These are phyloP conservation scores for Porphyrellus sp. DNA, from an alignment of 1,284 basidiomycete genomes.

Conservation along the genomic window DNA sequence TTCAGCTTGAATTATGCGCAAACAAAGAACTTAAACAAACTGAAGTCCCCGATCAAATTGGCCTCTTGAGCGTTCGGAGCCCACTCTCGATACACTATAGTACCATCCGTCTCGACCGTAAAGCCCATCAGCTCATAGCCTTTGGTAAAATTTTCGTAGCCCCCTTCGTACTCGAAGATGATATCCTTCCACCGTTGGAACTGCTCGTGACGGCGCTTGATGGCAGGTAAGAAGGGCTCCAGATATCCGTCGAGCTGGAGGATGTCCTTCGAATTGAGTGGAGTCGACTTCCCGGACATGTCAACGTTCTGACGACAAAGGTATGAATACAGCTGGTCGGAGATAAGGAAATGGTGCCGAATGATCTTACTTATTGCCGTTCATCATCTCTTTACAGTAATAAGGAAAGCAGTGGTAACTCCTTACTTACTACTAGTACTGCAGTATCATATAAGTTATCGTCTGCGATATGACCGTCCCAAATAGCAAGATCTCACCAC, in stretches of 20 bases:
- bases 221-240: slow-evolving; percentile 67
- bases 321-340: slow-evolving; percentile 4
- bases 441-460: background rate
- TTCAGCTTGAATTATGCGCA: background rate
- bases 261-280: slow-evolving; percentile 53
- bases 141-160: slow-evolving; percentile 85
- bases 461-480: background rate
- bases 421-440: too few relatives aligned
- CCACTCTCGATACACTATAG: slow-evolving; percentile 91
- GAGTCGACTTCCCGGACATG: slow-evolving; percentile 38
- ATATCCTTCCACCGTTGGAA: slow-evolving; percentile 74
- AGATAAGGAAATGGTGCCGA: slow-evolving; percentile 10
- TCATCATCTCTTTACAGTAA: too few relatives aligned
- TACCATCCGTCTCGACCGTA: slow-evolving; percentile 64
- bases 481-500: slow-evolving; percentile 15
- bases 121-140: slow-evolving; percentile 88
- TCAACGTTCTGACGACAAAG: background rate
- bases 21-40: slow-evolving; percentile 48
- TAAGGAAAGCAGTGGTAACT: too few relatives aligned
- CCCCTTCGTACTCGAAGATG: slow-evolving; percentile 79
- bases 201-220: slow-evolving; percentile 67
- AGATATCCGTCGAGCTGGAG: slow-evolving; percentile 71
- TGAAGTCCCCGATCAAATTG: slow-evolving; percentile 92
- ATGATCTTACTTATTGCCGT: slow-evolving; percentile 8
- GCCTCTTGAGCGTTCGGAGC: slow-evolving; percentile 88